Percentiles rank a stretch among this genome's conserved stretches.
Conservation (phyloP, 306 rosid genomes). For the Sicyos edulis region DNA sequence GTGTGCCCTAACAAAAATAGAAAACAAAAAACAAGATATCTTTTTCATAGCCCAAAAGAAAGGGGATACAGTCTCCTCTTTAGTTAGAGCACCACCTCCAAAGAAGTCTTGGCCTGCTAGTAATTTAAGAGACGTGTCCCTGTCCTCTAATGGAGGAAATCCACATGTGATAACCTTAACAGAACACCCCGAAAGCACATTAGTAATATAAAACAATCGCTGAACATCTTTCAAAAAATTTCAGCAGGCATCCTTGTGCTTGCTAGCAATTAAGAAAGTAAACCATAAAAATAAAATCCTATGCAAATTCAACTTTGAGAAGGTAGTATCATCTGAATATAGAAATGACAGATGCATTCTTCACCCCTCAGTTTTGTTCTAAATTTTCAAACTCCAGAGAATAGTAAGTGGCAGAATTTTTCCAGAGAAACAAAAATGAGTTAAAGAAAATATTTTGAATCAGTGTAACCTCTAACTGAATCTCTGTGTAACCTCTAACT, state of each 20-base stretch:
- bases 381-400: neutral
- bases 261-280: neutral
- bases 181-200: neutral
- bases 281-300: neutral
- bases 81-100: constrained; percentile 54
- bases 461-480: too few species aligned
- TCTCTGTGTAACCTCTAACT: neutral
- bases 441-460: neutral
- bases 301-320: neutral
- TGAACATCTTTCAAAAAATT: neutral
- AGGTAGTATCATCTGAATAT: neutral
- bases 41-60: neutral
- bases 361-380: neutral
- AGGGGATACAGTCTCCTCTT: constrained; percentile 80
- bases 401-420: neutral
- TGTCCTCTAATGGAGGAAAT: constrained; percentile 84
- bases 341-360: neutral
- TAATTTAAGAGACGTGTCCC: constrained; percentile 60
- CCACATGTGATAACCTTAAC: constrained; percentile 82
- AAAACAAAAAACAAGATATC: too few species aligned
- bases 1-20: neutral
- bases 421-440: neutral
- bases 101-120: constrained; percentile 71
- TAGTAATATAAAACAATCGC: neutral
- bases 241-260: neutral